phyloP scores from a whole-genome alignment of 352 stramenopile species.

The Globisporangium camurandrum region DNA sequence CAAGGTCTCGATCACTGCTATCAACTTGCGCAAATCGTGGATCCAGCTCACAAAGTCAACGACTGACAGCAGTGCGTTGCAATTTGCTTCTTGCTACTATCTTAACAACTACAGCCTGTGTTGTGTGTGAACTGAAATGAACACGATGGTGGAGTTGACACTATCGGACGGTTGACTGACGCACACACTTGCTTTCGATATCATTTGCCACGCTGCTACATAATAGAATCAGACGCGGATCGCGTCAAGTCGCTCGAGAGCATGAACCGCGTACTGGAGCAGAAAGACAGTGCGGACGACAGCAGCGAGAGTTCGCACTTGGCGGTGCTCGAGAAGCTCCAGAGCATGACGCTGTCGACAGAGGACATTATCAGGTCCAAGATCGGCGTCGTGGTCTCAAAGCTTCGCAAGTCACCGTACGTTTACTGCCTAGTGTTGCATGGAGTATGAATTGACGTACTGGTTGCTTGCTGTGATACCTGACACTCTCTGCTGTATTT shows the following conservation, averaged over 20 bases:
- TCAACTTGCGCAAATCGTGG: conserved; percentile 61
- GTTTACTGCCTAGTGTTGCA: no score
- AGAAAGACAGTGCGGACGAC: conserved; percentile 25
- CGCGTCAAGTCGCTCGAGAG: conserved; percentile 39
- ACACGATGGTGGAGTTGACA: no score
- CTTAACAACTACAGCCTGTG: no score
- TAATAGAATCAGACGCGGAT: conserved; percentile 16
- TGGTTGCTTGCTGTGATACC: not conserved
- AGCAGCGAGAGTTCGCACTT: conserved; percentile 28
- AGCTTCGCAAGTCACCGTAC: conserved; percentile 69
- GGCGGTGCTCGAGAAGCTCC: conserved; percentile 44
- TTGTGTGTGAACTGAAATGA: no score
- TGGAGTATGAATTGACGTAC: no score
- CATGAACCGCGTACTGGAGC: conserved; percentile 45
- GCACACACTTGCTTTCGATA: not conserved
- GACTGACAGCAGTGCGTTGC: conserved; percentile 13
- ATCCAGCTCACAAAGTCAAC: conserved; percentile 57
- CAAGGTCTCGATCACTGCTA: conserved; percentile 63
- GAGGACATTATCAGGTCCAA: conserved; percentile 78
- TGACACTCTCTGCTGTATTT: conserved; percentile 20
- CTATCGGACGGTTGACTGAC: not conserved
- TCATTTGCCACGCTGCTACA: not conserved
- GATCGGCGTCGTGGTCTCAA: conserved; percentile 66
- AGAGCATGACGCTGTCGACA: conserved; percentile 54
- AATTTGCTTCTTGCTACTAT: no score